Evolutionary conservation across 768 basidiomycete species (phyloP), one percentile per base, ranked within the genome.

Genomic region (Amanita thiersii): DNA sequence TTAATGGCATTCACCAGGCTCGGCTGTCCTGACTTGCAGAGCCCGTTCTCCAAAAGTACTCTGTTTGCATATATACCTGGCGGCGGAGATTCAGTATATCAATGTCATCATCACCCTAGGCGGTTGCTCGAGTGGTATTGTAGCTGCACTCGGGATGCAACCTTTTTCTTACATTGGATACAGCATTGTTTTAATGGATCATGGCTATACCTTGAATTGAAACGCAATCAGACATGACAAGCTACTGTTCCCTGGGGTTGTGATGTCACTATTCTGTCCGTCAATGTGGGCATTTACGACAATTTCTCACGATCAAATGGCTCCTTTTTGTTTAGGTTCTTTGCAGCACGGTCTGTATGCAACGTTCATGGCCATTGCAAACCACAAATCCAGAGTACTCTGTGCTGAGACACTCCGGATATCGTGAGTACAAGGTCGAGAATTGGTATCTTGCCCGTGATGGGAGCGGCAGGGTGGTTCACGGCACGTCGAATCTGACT

Each of bases 341-440:
- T 25, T 12, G 2, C 15, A 33, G 25, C 11, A 15, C 11, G 25
- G 24, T 29, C 25, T 47, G 47, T 19, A 57, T 57, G 56, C 48
- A 40, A 37, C 50, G 40, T 19, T 52, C 46, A 30, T 53, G 50
- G 42, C 66, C 64, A n/a, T 43, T 67, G 17, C 52, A 53, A 20
- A 47, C 49, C 30, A 52, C 58, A 19, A 53, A 64, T 49, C 80
- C 79, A 38, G 72, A 84, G 52, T 64, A 83, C 46, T 61, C 63
- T 5, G 51, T 81, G 29, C 51, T 69, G 33, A 56, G 66, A 26
- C 63, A 57, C 47, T 61, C 64, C 28, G 71, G 66, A 12, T 77
- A 65, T 53, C 62, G 60, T 36, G 82, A 86, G 54, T 84, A 79
- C 45, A 67, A 75, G 38, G 64, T 85, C 18, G 72, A 77, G 44